Base-by-base conservation (phyloP, 306 rosid genomes). In the Rosa chinensis region DNA sequence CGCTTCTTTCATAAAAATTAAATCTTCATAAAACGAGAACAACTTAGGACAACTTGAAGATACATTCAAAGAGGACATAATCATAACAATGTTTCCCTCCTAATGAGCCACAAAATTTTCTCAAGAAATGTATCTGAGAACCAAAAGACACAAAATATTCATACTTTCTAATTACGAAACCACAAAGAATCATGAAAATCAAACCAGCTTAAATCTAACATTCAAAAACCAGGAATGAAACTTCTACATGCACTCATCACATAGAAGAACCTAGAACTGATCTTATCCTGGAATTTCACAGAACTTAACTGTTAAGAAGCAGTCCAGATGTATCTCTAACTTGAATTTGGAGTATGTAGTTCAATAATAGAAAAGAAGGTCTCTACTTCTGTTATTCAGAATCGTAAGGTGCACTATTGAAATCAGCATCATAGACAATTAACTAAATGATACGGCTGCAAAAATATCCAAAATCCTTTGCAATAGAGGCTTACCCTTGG, bases 401-500 rank as follows among this genome's bases (percentile, higher is more conserved):
- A 42, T 13, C 25, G 4, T 9, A 63, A 5, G 12, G 14, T 4
- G 49, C 40, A 40, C 37, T 7, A 62, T 6, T 10, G 72, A 23
- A 72, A 35, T 9, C 53, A 79, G 23, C 42, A n/a, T 21, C 9
- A 79, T 16, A 63, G 48, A 47, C 32, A 49, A 23, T 56, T 12
- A 44, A 6, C 56, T 62, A 4, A 63, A 64, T 0, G 10, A 20
- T n/a, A 55, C 14, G 9, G 8, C 1, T 44, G 40, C 17, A 71
- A 40, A 48, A 44, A 47, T 10, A 5, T 28, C 63, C 39, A 20
- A 81, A 59, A 70, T 52, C 21, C 17, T 50, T 74, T 67, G 64
- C 10, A 66, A 63, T 43, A 23, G 44, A 52, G 75, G 32, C 93
- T 89, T 88, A 95, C 99, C 99, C 99, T 77, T 82, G 49, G 35